These are phyloP conservation scores for Pythium pectinolyticum DNA, from an alignment of 352 stramenopile species.

Conservation along the genomic window DNA sequence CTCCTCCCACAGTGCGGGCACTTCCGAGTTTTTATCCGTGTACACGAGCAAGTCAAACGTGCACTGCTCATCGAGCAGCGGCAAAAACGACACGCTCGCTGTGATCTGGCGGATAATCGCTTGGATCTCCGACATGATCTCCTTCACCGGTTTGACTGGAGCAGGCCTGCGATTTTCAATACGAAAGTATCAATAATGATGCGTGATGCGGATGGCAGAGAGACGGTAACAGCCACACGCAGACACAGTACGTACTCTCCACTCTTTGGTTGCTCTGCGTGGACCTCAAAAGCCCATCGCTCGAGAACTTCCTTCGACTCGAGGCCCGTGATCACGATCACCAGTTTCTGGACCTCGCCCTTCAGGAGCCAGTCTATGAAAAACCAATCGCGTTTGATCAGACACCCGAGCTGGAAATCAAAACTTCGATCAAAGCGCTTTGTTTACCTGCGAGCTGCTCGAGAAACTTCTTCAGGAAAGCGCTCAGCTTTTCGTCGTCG, in stretches of 20 bases:
- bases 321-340: slow-evolving; percentile 97
- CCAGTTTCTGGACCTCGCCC: slow-evolving; percentile 95
- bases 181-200: background rate
- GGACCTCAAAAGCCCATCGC: slow-evolving; percentile 98
- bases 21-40: slow-evolving; percentile 95
- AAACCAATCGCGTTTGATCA: too few species aligned
- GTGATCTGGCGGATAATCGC: slow-evolving; percentile 99
- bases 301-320: slow-evolving; percentile 97
- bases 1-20: slow-evolving; percentile 97
- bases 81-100: slow-evolving; percentile 98
- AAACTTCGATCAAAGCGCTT: too few species aligned
- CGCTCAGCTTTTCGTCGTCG: slow-evolving; percentile 94
- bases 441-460: slow-evolving; percentile 85
- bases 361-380: slow-evolving; percentile 93
- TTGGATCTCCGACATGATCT: slow-evolving; percentile 99
- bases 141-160: slow-evolving; percentile 79
- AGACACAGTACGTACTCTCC: slow-evolving; percentile 23
- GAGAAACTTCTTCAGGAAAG: slow-evolving; percentile 95
- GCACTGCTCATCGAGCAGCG: slow-evolving; percentile 97
- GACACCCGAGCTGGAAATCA: too few species aligned
- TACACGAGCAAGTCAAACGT: slow-evolving; percentile 99
- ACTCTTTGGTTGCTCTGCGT: slow-evolving; percentile 55
- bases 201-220: background rate
- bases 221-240: background rate
- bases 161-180: slow-evolving; percentile 25